Base-by-base conservation (phyloP, 306 rosid genomes). In the Ceratonia siliqua region DNA sequence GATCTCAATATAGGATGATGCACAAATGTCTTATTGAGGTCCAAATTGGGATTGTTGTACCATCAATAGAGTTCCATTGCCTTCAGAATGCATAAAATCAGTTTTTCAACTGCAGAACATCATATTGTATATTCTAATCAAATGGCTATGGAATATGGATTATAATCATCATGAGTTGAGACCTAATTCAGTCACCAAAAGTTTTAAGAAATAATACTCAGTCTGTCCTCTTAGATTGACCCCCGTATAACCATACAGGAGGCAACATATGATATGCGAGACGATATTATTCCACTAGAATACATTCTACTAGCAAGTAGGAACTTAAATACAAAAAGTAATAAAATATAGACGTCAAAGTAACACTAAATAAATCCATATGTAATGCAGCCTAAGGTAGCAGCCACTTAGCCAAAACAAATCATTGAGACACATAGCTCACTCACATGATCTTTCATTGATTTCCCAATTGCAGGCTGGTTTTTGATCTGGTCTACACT, bases 371-470 rank as follows among this genome's bases (percentile, higher is more conserved):
- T 69, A 33, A 48, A 68, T 33, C 36, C 32, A 55, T 28, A 72
- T 27, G 50, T 61, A 50, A 58, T 2, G 17, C 18, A 61, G 53
- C 42, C 53, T 32, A 74, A 53, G 76, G 63, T 64, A 63, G 33
- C 25, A 46, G 53, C 46, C 17, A 18, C 65, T 55, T 46, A 59
- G 36, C 61, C 33, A 30, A 49, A 74, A 32, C 45, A 77, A 13
- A 58, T 43, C 59, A 70, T 62, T 20, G 43, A n/a, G 66, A 32
- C 17, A 30, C 12, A 13, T 35, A 66, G 45, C 59, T 53, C 59
- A 82, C 96, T 82, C 57, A 94, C 98, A 86, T 94, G 98, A 81
- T 91, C 97, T 81, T 88, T 83, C 89, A 91, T 82, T 41, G 96
- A 91, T 83, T 90, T 91, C 42, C 98, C 98, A 80, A 94, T 90